Evolutionary conservation across 768 basidiomycete genomes (phyloP).

Genomic region (Tubosaeta sp.): DNA sequence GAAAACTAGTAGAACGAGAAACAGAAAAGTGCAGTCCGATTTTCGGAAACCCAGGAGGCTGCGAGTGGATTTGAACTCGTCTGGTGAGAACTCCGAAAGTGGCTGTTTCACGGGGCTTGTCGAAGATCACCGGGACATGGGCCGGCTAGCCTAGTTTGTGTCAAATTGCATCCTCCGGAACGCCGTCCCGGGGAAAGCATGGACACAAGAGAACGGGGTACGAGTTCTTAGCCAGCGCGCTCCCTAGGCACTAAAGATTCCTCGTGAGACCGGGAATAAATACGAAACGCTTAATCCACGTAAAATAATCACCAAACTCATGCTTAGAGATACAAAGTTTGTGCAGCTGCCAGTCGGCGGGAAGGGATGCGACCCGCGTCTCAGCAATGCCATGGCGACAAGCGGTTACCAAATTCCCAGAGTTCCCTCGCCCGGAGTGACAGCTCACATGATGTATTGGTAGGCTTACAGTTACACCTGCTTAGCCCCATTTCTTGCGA

Average conservation of each 20-base stretch:
- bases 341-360: background rate
- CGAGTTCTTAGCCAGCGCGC: background rate
- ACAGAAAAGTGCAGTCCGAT: background rate
- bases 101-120: background rate
- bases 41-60: background rate
- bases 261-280: background rate
- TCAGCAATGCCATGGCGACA: background rate
- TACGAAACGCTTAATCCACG: background rate
- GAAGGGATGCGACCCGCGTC: background rate
- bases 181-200: background rate
- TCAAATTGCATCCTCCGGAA: background rate
- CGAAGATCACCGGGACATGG: background rate
- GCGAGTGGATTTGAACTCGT: background rate
- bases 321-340: background rate
- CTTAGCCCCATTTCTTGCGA: background rate
- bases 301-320: background rate
- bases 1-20: background rate
- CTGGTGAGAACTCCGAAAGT: background rate
- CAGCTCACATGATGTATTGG: background rate
- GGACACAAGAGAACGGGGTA: background rate
- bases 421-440: background rate
- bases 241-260: background rate
- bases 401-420: background rate
- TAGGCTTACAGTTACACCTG: too few relatives aligned
- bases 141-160: background rate